A percentile compares a stretch with the other conserved stretches of the same genome.
Evolutionary conservation across 2,329 filamentous ascomycete species (phyloP).

Genomic region (Trichoderma aggressivum): DNA sequence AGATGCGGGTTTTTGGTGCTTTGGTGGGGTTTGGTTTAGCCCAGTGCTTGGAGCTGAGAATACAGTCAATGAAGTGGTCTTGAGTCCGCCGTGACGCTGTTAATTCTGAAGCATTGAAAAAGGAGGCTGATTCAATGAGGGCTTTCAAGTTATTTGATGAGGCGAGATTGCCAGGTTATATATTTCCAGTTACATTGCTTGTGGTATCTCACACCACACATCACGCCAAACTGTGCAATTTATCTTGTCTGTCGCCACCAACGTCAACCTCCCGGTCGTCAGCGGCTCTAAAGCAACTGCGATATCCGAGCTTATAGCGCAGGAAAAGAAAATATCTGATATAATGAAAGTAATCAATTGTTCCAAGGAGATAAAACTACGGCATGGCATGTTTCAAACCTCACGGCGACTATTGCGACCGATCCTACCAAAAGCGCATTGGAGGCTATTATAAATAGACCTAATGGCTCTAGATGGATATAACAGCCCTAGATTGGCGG

Average conservation of each 20-base stretch:
- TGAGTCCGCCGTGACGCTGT: not conserved
- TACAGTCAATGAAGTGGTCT: not conserved
- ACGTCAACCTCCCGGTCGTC: not conserved
- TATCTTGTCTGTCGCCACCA: not conserved
- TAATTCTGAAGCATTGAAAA: not conserved
- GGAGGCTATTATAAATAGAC: not conserved
- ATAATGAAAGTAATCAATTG: not conserved
- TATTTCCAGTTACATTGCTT: not conserved
- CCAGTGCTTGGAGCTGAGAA: not conserved
- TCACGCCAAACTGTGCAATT: not conserved
- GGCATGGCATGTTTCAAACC: not conserved
- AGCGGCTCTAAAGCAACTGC: not conserved
- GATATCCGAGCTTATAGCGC: not conserved
- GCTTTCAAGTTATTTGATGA: not conserved
- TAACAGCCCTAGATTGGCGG: too few species aligned
- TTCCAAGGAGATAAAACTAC: not conserved
- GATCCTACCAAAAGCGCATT: not conserved
- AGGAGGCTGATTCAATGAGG: not conserved
- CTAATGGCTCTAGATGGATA: too few species aligned
- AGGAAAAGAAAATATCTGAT: not conserved
- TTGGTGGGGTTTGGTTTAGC: not conserved
- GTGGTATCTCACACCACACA: not conserved
- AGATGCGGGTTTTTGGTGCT: slow-evolving; percentile 12
- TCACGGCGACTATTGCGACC: not conserved
- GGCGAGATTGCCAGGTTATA: not conserved